Evolutionary conservation across 2,329 filamentous ascomycete genomes (phyloP), one percentile per base, ranked within the genome.

Genomic region (Emmonsia crescens): DNA sequence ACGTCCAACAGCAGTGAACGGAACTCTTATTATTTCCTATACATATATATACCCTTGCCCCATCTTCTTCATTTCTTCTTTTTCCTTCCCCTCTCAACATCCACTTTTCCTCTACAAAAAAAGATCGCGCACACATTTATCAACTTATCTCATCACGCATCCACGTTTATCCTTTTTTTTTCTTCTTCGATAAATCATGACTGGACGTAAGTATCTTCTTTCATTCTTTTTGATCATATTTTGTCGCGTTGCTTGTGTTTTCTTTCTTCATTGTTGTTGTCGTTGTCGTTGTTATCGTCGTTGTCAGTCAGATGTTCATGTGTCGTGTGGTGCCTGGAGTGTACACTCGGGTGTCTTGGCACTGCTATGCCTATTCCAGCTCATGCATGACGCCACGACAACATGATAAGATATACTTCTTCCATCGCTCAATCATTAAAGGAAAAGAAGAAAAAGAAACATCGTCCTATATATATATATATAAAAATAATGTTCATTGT

Each of bases 171-270:
- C 55, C 60, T 61, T 36, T 19, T 55, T 29, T 24, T 49, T 57
- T 61, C 54, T 40, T 62, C 59, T 61, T 60, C 27, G 61, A 62
- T 61, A 33, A 14, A 42, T 61, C 59, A 76, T 76, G 74, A 73
- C 74, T 72, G 74, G 74, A 74, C 74, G 74, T 76, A 69, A 73
- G 74, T 76, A 66, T 60, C 59, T 24, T 60, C 3, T n/a, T 3
- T 65, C 21, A 51, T 61, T 19, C 44, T 52, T 58, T 55, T 31
- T 58, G 52, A 63, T 61, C 31, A 52, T 51, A 55, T 44, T 44
- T 48, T 5, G 5, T 46, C 5, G 10, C 19, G 9, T 44, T 1
- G 12, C 3, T 16, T 16, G 10, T 46, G 12, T 16, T 46, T 19
- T 46, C 48, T 55, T 10, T 36, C 10, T 49, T 29, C 12, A 12